phyloP scores from a whole-genome alignment of 2,329 filamentous ascomycete genomes.

The Zopfia rhizophila region DNA sequence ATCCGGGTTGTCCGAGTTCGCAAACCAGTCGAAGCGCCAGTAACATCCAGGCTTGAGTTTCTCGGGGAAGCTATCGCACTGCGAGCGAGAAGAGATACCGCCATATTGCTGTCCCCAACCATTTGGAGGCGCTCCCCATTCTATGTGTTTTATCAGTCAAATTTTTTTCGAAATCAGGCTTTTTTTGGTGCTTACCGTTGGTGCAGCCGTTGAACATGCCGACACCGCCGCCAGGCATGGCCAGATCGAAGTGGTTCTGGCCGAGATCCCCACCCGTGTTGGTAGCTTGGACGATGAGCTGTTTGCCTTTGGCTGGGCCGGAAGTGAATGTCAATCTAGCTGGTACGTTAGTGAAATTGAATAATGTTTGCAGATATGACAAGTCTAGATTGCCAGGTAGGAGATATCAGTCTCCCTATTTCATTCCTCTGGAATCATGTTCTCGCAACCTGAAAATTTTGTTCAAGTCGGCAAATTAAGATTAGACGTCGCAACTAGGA shows the following conservation, averaged over 20 bases:
- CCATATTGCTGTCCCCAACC: conserved; percentile 50
- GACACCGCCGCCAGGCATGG: conserved; percentile 51
- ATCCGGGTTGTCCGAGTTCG: conserved; percentile 44
- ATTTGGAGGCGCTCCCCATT: conserved; percentile 44
- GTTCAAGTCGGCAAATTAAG: too few relatives aligned
- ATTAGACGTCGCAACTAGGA: too few relatives aligned
- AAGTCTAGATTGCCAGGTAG: too few relatives aligned
- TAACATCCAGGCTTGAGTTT: conserved; percentile 49
- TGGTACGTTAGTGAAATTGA: background rate
- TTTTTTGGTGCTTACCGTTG: conserved; percentile 1
- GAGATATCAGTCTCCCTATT: background rate
- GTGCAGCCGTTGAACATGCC: conserved; percentile 48
- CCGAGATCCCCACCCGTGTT: conserved; percentile 64
- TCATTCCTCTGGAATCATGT: background rate
- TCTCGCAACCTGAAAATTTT: too few relatives aligned
- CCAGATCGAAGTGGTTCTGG: conserved; percentile 49
- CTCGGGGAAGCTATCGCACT: conserved; percentile 47
- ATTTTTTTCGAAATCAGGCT: background rate
- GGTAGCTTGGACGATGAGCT: conserved; percentile 71
- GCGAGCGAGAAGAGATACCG: conserved; percentile 41
- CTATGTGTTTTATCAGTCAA: background rate
- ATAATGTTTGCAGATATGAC: too few relatives aligned
- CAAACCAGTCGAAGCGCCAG: conserved; percentile 52
- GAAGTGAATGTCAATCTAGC: conserved; percentile 66
- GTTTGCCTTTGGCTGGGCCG: conserved; percentile 66